phyloP scores from a whole-genome alignment of 164 flowering plant species.

The Akebia trifoliata region DNA sequence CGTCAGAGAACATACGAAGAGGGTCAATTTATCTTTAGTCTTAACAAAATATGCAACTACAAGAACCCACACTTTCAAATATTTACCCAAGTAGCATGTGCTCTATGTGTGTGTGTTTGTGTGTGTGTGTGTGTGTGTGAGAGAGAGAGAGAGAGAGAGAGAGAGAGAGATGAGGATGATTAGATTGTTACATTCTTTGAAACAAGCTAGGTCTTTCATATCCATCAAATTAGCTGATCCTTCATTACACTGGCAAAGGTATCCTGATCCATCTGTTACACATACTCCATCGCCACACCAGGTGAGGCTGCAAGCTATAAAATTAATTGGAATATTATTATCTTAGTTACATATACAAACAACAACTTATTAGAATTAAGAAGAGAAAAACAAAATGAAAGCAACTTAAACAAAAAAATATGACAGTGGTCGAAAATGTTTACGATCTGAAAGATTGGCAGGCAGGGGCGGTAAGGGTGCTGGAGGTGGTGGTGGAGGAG shows the following conservation, averaged over 20 bases:
- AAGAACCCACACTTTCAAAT: no score
- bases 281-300: conserved; percentile 44
- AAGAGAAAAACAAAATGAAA: not conserved
- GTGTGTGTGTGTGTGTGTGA: no score
- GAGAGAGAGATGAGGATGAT: no score
- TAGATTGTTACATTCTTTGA: conserved; percentile 38
- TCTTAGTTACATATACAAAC: no score
- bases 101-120: not conserved
- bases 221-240: conserved; percentile 28
- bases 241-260: conserved; percentile 31
- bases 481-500: conserved; percentile 8
- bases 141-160: not conserved
- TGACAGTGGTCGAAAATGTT: not conserved
- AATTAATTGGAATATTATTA: not conserved
- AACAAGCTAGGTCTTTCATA: conserved; percentile 15
- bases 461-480: conserved; percentile 16
- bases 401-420: not conserved
- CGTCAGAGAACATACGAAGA: no score
- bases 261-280: conserved; percentile 15
- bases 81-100: not conserved
- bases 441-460: conserved; percentile 17
- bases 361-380: no score
- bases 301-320: conserved; percentile 25
- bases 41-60: no score
- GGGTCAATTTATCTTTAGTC: no score